Percentiles rank a stretch among this genome's conserved stretches.
phyloP scores from a whole-genome alignment of 345 rosid species.

The Carallia brachiata region DNA sequence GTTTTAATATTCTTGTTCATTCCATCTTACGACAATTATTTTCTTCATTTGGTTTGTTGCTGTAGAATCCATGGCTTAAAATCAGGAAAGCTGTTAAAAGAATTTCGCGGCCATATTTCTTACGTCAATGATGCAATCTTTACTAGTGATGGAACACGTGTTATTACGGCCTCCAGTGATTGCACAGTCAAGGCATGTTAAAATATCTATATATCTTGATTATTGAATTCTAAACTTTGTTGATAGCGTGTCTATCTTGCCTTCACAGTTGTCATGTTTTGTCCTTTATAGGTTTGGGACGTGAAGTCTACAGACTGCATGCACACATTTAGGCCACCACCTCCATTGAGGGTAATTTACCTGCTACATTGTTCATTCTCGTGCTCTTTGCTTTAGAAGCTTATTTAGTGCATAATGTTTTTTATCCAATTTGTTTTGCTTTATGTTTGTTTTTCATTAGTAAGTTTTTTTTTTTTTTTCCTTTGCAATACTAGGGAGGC shows the following conservation, averaged over 20 bases:
- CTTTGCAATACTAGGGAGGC: slow-evolving; percentile 60
- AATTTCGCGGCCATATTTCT: slow-evolving; percentile 87
- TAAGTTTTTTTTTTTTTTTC: slow-evolving; percentile 4
- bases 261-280: slow-evolving; percentile 2
- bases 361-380: slow-evolving; percentile 9
- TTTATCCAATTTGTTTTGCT: not conserved
- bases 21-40: not conserved
- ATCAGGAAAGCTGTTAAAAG: slow-evolving; percentile 94
- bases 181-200: slow-evolving; percentile 70
- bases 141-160: slow-evolving; percentile 82
- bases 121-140: slow-evolving; percentile 93
- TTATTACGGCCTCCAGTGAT: slow-evolving; percentile 92
- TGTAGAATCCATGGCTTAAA: slow-evolving; percentile 93
- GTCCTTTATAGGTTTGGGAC: slow-evolving; percentile 79
- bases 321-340: slow-evolving; percentile 93
- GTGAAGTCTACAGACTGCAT: slow-evolving; percentile 90
- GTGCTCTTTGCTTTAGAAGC: not conserved
- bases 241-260: not conserved
- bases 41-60: slow-evolving; percentile 5
- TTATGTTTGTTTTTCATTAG: not conserved
- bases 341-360: slow-evolving; percentile 70
- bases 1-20: not conserved
- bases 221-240: not conserved
- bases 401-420: not conserved
- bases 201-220: not conserved